Evolutionary conservation across 1,139 yeast species (phyloP).

Genomic region (Meyerozyma guilliermondii): DNA sequence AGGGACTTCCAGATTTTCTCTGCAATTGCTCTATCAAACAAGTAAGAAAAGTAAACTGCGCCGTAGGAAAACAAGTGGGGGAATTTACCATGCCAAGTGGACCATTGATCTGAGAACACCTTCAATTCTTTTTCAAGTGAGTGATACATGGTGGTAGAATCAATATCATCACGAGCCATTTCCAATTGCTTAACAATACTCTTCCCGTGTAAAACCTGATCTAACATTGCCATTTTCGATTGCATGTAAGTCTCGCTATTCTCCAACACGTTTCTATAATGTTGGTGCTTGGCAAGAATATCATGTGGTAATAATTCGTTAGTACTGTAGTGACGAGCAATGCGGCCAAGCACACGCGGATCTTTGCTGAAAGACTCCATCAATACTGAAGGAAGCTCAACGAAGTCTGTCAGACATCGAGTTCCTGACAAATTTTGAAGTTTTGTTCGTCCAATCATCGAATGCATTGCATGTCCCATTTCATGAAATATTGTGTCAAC

Average conservation of each 20-base stretch:
- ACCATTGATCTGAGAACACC: conserved; percentile 56
- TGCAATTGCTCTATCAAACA: conserved; percentile 91
- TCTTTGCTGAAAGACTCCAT: conserved; percentile 93
- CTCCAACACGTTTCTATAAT: conserved; percentile 50
- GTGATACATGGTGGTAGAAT: conserved; percentile 61
- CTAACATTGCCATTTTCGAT: conserved; percentile 83
- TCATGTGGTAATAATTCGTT: conserved; percentile 54
- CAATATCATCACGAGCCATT: conserved; percentile 23
- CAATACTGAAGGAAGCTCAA: conserved; percentile 88
- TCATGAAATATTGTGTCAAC: conserved; percentile 95
- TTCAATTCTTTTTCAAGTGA: conserved; percentile 51
- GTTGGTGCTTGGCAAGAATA: conserved; percentile 46
- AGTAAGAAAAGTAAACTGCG: conserved; percentile 86
- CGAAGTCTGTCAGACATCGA: conserved; percentile 93
- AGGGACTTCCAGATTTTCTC: conserved; percentile 75
- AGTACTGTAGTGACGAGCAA: conserved; percentile 72
- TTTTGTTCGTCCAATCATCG: conserved; percentile 89
- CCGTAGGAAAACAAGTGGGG: conserved; percentile 95
- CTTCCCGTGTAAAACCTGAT: conserved; percentile 64
- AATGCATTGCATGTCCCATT: conserved; percentile 99
- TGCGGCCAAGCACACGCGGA: conserved; percentile 64
- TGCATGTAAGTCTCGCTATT: conserved; percentile 82
- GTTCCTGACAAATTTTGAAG: conserved; percentile 94
- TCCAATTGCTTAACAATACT: conserved; percentile 29
- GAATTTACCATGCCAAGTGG: conserved; percentile 92